phyloP scores from a whole-genome alignment of 1,284 basidiomycete genomes.

The Rhodotorula sp. region DNA sequence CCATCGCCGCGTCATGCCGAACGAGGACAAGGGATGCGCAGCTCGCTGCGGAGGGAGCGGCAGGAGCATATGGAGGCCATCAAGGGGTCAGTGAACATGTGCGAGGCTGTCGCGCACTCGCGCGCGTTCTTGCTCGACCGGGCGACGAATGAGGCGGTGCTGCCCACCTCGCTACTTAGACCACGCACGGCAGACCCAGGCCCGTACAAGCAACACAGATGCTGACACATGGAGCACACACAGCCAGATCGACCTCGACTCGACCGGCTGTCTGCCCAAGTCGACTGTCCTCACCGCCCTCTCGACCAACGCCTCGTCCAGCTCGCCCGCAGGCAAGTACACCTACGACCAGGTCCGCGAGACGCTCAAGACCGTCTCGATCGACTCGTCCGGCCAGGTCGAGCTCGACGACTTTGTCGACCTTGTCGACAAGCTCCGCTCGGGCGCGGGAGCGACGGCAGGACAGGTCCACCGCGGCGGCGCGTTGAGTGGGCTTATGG shows the following conservation, averaged over 20 bases:
- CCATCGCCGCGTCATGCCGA: slow-evolving; percentile 7
- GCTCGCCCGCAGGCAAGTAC: slow-evolving; percentile 68
- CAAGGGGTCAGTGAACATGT: too few relatives aligned
- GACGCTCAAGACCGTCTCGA: slow-evolving; percentile 90
- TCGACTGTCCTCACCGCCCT: slow-evolving; percentile 72
- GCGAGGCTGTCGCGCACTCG: neutral
- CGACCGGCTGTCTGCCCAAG: slow-evolving; percentile 82
- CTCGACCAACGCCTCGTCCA: slow-evolving; percentile 23
- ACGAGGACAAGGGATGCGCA: slow-evolving; percentile 1
- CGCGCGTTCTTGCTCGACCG: neutral
- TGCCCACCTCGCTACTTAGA: neutral
- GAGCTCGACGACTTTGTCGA: slow-evolving; percentile 99
- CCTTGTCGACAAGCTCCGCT: slow-evolving; percentile 77
- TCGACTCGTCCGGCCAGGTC: slow-evolving; percentile 92
- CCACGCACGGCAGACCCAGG: neutral
- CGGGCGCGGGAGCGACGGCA: slow-evolving; percentile 53
- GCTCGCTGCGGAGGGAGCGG: neutral
- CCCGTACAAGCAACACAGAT: neutral
- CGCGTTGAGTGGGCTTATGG: slow-evolving; percentile 36
- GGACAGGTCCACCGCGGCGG: slow-evolving; percentile 59
- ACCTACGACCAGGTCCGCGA: slow-evolving; percentile 83
- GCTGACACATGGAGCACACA: neutral
- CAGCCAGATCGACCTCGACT: slow-evolving; percentile 79
- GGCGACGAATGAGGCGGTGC: neutral
- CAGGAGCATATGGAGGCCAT: too few relatives aligned